These are phyloP conservation scores for Leccinum subspadiceum DNA, from an alignment of 1,284 basidiomycete genomes.

Conservation along the genomic window DNA sequence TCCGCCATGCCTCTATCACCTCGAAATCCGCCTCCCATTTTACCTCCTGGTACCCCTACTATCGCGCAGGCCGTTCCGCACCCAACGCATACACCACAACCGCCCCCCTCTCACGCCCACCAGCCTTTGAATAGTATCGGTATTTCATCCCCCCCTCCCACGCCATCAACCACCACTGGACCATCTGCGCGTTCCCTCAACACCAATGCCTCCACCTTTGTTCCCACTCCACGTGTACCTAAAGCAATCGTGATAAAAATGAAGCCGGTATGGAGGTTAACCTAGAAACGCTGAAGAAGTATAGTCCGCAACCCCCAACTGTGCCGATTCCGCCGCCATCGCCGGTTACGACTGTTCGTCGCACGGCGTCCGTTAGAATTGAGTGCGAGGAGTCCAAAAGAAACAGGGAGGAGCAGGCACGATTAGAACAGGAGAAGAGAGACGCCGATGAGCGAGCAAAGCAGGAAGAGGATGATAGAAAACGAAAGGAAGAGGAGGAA, in stretches of 20 bases:
- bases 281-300: slow-evolving; percentile 51
- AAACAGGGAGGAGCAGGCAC: slow-evolving; percentile 53
- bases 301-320: slow-evolving; percentile 40
- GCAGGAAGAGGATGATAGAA: slow-evolving; percentile 36
- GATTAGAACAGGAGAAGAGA: slow-evolving; percentile 41
- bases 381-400: slow-evolving; percentile 57
- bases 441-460: slow-evolving; percentile 36
- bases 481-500: slow-evolving; percentile 40
- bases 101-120: slow-evolving; percentile 49
- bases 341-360: slow-evolving; percentile 35
- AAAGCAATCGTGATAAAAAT: slow-evolving; percentile 40
- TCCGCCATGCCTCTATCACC: slow-evolving; percentile 60
- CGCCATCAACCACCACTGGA: slow-evolving; percentile 51
- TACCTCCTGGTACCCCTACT: slow-evolving; percentile 66
- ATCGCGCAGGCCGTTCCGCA: slow-evolving; percentile 51
- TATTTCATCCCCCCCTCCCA: slow-evolving; percentile 67
- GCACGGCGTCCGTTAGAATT: slow-evolving; percentile 43
- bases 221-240: slow-evolving; percentile 41
- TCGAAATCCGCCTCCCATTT: slow-evolving; percentile 51
- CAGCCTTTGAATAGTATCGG: slow-evolving; percentile 46
- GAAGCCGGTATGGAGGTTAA: slow-evolving; percentile 60
- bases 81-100: slow-evolving; percentile 48
- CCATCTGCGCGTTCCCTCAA: slow-evolving; percentile 49
- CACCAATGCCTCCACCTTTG: slow-evolving; percentile 60
- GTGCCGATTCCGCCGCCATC: slow-evolving; percentile 44